phyloP scores from a whole-genome alignment of 176 grass and related monocot species.

The Bolboschoenus planiculmis region DNA sequence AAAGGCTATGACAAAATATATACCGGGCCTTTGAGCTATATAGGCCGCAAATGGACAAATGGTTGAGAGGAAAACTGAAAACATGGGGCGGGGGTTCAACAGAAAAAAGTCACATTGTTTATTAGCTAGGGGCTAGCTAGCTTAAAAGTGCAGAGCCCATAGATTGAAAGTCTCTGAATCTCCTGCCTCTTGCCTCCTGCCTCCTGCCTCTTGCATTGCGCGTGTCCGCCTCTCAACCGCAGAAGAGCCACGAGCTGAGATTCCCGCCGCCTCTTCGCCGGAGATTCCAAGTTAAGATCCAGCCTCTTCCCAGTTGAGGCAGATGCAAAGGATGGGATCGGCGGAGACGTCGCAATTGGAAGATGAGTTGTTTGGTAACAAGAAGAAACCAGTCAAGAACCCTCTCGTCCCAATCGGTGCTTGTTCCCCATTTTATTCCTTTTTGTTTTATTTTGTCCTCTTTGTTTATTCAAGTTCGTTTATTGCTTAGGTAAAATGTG shows the following conservation, averaged over 20 bases:
- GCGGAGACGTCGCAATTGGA: constrained; percentile 31
- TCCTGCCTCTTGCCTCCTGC: no score
- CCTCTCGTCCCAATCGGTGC: constrained; percentile 93
- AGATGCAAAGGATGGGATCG: constrained; percentile 29
- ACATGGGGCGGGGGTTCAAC: not conserved
- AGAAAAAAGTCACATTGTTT: not conserved
- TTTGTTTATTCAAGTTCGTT: not conserved
- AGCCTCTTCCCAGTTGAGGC: not conserved
- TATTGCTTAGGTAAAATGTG: not conserved
- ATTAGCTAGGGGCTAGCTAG: not conserved
- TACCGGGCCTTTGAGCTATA: not conserved
- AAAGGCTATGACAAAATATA: not conserved
- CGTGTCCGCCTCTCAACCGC: constrained; percentile 9
- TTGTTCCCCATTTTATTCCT: not conserved
- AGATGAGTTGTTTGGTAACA: constrained; percentile 37
- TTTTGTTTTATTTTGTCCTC: not conserved
- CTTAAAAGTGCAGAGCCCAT: not conserved
- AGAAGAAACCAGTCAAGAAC: constrained; percentile 82
- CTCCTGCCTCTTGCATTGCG: no score
- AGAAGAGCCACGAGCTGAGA: not conserved
- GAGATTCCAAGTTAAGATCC: not conserved
- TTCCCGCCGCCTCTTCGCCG: constrained; percentile 1
- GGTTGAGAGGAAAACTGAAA: no score
- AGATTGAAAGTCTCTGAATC: not conserved
- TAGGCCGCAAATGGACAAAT: no score